Evolutionary conservation across 2,329 filamentous ascomycete species (phyloP), one percentile per base, ranked within the genome.

Genomic region (Penicillium freii): DNA sequence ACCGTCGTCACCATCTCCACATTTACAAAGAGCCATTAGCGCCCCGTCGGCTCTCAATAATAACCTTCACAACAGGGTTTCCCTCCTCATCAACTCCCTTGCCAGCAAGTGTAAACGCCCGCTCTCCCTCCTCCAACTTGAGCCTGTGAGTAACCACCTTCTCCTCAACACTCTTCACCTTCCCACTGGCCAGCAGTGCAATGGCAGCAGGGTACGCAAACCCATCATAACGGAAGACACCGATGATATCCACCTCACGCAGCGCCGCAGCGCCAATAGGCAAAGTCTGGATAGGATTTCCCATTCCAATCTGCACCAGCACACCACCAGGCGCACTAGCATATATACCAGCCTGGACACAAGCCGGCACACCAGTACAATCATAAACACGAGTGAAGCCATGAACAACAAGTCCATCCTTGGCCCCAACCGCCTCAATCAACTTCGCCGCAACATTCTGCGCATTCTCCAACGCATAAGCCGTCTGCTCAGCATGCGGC

Each of bases 261-360:
- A 83, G 63, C 31, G 82, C 81, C n/a, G 82, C 80, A 1, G 80
- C 79, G 7, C 80, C 81, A 64, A 83, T 76, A 3, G 80, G 82
- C 6, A 84, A 69, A 5, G 80, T 82, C 64, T 83, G 81, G 21
- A 81, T 74, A 3, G 81, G 81, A 15, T 81, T 81, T 0, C 82
- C 82, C 82, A 84, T 84, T 7, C 82, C 82, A 40, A 84, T 80
- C 71, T 83, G 81, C 50, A 83, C 74, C 33, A 84, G 71, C 45
- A 80, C 77, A 3, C 81, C 81, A 13, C 82, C 82, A 0, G 81
- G 77, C 0, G 70, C 65, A 5, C 76, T 71, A 2, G 76, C 76
- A 62, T 78, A 78, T 57, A 79, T 78, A 1, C 75, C 77, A 4
- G 75, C 70, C 64, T 79, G 77, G 10, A 79, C 73, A 55, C 77